Conservation (phyloP, 2,329 filamentous ascomycete species). For the Ampelomyces quisqualis region DNA sequence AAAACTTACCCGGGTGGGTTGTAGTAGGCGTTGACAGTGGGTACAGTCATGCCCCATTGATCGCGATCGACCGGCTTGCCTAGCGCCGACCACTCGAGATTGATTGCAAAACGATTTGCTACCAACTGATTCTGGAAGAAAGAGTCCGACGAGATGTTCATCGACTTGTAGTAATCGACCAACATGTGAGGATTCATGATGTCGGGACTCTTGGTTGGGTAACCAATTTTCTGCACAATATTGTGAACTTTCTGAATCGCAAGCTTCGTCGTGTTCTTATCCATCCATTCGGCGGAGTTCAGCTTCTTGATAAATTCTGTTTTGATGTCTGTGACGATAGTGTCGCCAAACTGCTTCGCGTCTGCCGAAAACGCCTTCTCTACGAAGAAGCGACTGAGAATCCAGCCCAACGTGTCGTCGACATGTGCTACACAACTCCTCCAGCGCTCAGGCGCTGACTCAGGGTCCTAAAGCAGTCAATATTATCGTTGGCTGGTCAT, state of each 20-base stretch:
- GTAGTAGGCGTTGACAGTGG: conserved; percentile 65
- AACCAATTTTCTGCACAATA: conserved; percentile 68
- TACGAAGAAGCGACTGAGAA: conserved; percentile 69
- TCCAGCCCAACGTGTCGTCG: conserved; percentile 64
- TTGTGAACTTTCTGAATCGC: conserved; percentile 66
- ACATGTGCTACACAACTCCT: conserved; percentile 62
- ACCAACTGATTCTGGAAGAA: conserved; percentile 62
- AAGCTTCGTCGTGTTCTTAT: conserved; percentile 58
- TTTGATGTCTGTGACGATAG: conserved; percentile 71
- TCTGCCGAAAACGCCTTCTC: conserved; percentile 67
- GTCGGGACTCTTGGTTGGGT: conserved; percentile 62
- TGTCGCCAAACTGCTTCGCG: conserved; percentile 66
- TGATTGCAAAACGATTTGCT: conserved; percentile 52
- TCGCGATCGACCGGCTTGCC: conserved; percentile 62
- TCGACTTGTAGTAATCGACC: conserved; percentile 56
- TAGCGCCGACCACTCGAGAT: conserved; percentile 58
- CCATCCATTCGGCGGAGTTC: conserved; percentile 64
- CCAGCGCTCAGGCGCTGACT: conserved; percentile 66
- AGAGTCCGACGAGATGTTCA: conserved; percentile 54
- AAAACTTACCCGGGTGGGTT: conserved; percentile 51
- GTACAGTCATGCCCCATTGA: conserved; percentile 61
- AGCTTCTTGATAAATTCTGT: conserved; percentile 64
- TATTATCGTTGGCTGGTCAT: too few relatives aligned
- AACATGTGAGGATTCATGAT: conserved; percentile 60
- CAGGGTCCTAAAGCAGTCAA: conserved; percentile 51